phyloP scores from a whole-genome alignment of 768 basidiomycete genomes.

The Mycena filopes region DNA sequence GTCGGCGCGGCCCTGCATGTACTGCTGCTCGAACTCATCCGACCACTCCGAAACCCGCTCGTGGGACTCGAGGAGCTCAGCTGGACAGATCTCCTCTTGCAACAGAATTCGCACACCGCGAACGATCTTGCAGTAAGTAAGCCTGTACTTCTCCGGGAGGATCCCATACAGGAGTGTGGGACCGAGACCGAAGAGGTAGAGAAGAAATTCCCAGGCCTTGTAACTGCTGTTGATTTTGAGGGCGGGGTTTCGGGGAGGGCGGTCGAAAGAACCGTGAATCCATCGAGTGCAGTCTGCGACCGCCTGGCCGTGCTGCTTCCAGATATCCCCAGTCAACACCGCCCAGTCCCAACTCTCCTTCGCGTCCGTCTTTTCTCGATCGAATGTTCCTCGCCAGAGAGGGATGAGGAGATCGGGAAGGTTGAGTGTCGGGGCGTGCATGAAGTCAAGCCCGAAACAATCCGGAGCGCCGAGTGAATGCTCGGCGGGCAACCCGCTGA shows the following conservation, averaged over 20 bases:
- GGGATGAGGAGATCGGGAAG: slow-evolving; percentile 35
- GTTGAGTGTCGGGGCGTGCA: slow-evolving; percentile 42
- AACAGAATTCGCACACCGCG: slow-evolving; percentile 35
- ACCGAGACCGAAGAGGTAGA: slow-evolving; percentile 24
- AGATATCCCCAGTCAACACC: slow-evolving; percentile 29
- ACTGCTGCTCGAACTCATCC: slow-evolving; percentile 42
- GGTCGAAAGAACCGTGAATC: slow-evolving; percentile 35
- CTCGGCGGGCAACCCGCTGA: slow-evolving; percentile 35
- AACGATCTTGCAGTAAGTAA: slow-evolving; percentile 41
- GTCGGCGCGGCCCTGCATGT: slow-evolving; percentile 37
- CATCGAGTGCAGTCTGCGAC: slow-evolving; percentile 31
- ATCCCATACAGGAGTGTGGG: slow-evolving; percentile 40
- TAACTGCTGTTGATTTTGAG: no score
- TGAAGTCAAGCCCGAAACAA: slow-evolving; percentile 41
- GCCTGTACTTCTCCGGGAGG: slow-evolving; percentile 37
- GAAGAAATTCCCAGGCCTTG: no score
- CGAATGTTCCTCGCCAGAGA: slow-evolving; percentile 37
- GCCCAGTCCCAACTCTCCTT: slow-evolving; percentile 36
- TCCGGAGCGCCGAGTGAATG: slow-evolving; percentile 36
- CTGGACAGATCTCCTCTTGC: slow-evolving; percentile 19
- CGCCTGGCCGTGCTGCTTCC: slow-evolving; percentile 34
- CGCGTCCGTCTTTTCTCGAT: slow-evolving; percentile 28
- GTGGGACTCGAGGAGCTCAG: slow-evolving; percentile 21
- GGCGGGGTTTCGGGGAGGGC: slow-evolving; percentile 40
- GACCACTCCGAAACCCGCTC: slow-evolving; percentile 36